Evolutionary conservation across 352 stramenopile species (phyloP), one percentile per base, ranked within the genome.

Genomic region (Aphanomyces stellatus): DNA sequence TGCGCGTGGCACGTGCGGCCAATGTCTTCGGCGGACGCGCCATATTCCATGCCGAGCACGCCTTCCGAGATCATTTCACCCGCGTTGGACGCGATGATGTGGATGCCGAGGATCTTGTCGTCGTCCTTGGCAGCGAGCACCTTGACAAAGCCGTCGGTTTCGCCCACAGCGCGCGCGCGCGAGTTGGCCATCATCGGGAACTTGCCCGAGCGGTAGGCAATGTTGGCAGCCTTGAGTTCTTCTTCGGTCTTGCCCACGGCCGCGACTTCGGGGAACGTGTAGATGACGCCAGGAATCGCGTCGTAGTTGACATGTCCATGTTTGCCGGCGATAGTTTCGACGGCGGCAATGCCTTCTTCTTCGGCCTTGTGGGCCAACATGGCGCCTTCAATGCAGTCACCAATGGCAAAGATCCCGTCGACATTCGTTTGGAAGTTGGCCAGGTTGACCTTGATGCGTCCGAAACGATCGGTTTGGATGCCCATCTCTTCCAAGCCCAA

Each of bases 321-420:
- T 73, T 93, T 96, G 72, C 96, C 97, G 24, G 94, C 93, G 73
- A 99, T 98, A 57, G 82, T 97, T 81, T 99, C 97, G 15, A 97
- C 95, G 61, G 85, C 95, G n/a, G 96, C 96, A 72, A 99, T 97
- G 28, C 96, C 97, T 74, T 99, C 97, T 72, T 99, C 97, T 80
- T 99, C 97, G 30, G 97, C 97, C 85, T 99, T 99, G 91, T 99
- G 97, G 19, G 97, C 96, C 41, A 99, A 84, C 97, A 99, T 99
- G 10, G 97, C 93, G 48, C 97, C 97, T 63, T 97, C 90, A 68
- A 99, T 99, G 69, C 95, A 95, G 68, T 99, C 97, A 51, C 97
- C 97, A 76, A 99, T 98, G 28, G 96, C 97, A 72, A 94, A 99
- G 64, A 99, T 89, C 62, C 76, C 81, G 19, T 82, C 78, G 24